Percentiles rank a stretch among this genome's conserved stretches.
Conservation (phyloP, 257 asterid species). For the Catharanthus roseus region DNA sequence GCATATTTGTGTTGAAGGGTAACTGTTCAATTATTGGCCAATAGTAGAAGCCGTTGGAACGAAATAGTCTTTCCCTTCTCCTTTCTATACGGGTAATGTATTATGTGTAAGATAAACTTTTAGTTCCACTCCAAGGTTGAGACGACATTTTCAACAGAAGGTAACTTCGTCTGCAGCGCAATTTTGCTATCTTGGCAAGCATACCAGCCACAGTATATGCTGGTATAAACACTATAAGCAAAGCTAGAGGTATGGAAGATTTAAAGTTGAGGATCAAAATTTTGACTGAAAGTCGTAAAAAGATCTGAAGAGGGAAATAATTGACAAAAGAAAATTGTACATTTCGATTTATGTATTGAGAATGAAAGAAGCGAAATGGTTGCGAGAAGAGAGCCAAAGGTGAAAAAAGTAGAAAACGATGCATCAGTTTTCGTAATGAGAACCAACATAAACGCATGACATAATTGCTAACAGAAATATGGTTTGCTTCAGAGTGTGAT, state of each 20-base stretch:
- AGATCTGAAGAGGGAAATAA: not conserved
- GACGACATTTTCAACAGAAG: not conserved
- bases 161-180: not conserved
- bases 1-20: not conserved
- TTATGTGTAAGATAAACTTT: not conserved
- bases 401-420: no score
- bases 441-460: no score
- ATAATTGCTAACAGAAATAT: not conserved
- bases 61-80: not conserved
- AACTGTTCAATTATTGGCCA: not conserved
- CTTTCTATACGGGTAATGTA: not conserved
- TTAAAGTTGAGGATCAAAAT: not conserved
- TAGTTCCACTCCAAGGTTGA: not conserved
- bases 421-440: no score
- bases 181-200: not conserved
- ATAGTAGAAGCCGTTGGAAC: not conserved
- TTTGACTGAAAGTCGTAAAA: not conserved
- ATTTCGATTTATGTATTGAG: no score
- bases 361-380: no score
- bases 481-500: not conserved
- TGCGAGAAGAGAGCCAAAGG: no score
- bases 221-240: not conserved
- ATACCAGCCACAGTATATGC: not conserved
- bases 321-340: not conserved
- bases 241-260: not conserved